phyloP scores from a whole-genome alignment of 1,139 yeast genomes.

The Saccharomyces uvarum region DNA sequence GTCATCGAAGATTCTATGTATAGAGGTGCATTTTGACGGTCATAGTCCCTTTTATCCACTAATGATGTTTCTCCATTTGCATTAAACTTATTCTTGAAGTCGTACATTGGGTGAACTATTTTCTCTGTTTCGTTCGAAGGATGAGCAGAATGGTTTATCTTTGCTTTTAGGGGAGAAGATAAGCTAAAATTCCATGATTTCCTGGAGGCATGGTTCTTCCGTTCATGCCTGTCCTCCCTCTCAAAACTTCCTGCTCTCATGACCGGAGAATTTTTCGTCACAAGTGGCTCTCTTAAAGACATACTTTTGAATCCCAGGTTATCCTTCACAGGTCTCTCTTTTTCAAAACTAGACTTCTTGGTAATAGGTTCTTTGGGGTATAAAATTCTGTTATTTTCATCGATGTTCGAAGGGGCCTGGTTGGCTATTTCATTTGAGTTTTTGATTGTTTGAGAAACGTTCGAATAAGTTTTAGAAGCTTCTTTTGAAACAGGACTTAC shows the following conservation, averaged over 20 bases:
- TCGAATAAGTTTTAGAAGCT: neutral
- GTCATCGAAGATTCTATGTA: neutral
- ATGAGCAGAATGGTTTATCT: neutral
- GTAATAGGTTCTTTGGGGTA: neutral
- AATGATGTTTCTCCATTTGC: neutral
- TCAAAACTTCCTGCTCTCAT: neutral
- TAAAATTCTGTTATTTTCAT: neutral
- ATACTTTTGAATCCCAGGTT: slow-evolving; percentile 30
- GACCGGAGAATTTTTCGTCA: neutral
- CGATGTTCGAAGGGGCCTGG: neutral
- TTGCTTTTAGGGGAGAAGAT: neutral
- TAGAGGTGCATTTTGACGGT: neutral
- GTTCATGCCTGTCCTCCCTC: neutral
- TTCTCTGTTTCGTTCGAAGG: neutral
- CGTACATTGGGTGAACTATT: neutral
- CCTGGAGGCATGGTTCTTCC: neutral
- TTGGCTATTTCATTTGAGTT: neutral
- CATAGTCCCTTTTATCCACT: neutral
- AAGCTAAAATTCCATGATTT: neutral
- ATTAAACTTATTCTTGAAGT: neutral
- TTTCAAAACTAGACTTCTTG: slow-evolving; percentile 42
- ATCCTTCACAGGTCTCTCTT: slow-evolving; percentile 24
- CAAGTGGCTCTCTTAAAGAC: slow-evolving; percentile 24
- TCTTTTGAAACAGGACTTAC: neutral
- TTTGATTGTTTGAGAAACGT: neutral